Percentiles rank a stretch among this genome's conserved stretches.
Evolutionary conservation across 2,329 filamentous ascomycete genomes (phyloP).

Genomic region (Colletotrichum viniferum): DNA sequence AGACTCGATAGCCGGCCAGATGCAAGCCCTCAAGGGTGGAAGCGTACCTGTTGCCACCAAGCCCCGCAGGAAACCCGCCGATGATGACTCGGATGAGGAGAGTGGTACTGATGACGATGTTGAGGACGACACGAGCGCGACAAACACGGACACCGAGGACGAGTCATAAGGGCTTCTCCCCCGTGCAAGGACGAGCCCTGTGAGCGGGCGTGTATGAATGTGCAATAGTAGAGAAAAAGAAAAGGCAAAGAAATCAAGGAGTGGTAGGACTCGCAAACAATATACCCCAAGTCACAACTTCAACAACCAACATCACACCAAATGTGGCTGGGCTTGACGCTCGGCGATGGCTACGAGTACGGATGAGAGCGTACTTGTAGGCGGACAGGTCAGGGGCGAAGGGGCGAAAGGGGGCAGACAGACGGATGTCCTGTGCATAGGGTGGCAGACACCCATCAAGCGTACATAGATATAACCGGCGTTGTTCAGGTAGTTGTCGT

Average conservation of each 20-base stretch:
- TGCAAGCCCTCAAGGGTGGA: constrained; percentile 83
- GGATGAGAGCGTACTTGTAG: neutral
- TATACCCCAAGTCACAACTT: constrained; percentile 20
- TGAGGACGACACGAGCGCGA: constrained; percentile 71
- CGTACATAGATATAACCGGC: neutral
- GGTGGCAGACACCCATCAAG: neutral
- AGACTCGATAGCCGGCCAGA: constrained; percentile 91
- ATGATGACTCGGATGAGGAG: constrained; percentile 75
- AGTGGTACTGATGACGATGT: constrained; percentile 81
- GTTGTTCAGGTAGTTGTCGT: neutral
- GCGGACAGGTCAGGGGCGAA: neutral
- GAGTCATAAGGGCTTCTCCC: constrained; percentile 45
- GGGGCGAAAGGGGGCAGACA: no score
- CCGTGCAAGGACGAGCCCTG: neutral
- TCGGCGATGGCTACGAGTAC: neutral
- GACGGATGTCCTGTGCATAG: neutral
- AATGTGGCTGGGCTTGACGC: neutral
- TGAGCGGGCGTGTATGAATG: neutral
- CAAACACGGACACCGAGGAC: constrained; percentile 71
- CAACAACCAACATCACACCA: neutral
- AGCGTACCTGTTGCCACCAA: constrained; percentile 56
- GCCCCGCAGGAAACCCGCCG: constrained; percentile 55
- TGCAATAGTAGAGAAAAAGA: neutral
- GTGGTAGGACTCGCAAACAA: constrained; percentile 3
- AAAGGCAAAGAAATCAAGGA: neutral